Percentiles rank a stretch among this genome's conserved stretches.
Evolutionary conservation across 179 eudicot species (phyloP).

Genomic region (Corrigiola litoralis): DNA sequence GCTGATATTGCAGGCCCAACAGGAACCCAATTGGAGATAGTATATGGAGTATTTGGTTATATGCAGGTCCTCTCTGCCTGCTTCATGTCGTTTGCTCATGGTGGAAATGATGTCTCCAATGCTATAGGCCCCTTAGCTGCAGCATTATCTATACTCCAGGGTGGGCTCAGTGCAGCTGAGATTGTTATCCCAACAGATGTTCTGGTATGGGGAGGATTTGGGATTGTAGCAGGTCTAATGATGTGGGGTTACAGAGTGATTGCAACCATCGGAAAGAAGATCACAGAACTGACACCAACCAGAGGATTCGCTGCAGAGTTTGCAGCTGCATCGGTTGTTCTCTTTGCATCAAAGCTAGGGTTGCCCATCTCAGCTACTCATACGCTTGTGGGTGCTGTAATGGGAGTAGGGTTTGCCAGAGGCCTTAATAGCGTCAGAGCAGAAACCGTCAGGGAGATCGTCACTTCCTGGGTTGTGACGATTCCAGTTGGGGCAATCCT

Average conservation of each 20-base stretch:
- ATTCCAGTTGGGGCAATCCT: slow-evolving; percentile 77
- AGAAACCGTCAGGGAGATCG: slow-evolving; percentile 87
- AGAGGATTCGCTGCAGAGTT: slow-evolving; percentile 98
- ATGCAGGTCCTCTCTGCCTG: slow-evolving; percentile 97
- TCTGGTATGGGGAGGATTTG: slow-evolving; percentile 98
- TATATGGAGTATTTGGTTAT: slow-evolving; percentile 91
- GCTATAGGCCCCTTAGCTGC: slow-evolving; percentile 96
- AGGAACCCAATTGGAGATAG: slow-evolving; percentile 84
- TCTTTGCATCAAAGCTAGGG: slow-evolving; percentile 83
- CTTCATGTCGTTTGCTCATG: slow-evolving; percentile 98
- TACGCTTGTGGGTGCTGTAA: slow-evolving; percentile 96
- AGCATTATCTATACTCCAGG: slow-evolving; percentile 78
- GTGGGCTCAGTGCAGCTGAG: slow-evolving; percentile 47
- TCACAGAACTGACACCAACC: slow-evolving; percentile 89
- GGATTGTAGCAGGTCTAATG: slow-evolving; percentile 88
- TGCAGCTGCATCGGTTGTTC: slow-evolving; percentile 93
- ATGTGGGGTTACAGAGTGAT: slow-evolving; percentile 99
- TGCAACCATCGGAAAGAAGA: slow-evolving; percentile 91
- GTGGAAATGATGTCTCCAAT: slow-evolving; percentile 93
- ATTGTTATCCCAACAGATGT: slow-evolving; percentile 75
- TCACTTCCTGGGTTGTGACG: slow-evolving; percentile 86
- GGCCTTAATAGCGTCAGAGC: slow-evolving; percentile 90
- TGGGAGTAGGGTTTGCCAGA: slow-evolving; percentile 98
- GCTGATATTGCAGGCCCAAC: slow-evolving; percentile 83
- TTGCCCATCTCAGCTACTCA: slow-evolving; percentile 96